phyloP scores from a whole-genome alignment of 805 yeast genomes.

The Clavispora fructus region DNA sequence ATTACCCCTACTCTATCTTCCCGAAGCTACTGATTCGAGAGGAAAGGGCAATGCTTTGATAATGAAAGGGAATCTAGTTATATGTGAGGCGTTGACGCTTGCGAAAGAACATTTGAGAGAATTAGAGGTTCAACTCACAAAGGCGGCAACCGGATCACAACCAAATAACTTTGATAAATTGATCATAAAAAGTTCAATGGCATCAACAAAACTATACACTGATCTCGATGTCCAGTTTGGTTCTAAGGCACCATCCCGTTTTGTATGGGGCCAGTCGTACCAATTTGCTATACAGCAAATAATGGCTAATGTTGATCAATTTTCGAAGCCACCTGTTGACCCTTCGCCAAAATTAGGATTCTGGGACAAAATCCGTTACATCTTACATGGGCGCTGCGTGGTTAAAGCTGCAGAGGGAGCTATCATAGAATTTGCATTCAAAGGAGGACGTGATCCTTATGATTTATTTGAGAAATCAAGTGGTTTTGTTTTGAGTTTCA shows the following conservation, averaged over 20 bases:
- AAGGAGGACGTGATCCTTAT: constrained; percentile 80
- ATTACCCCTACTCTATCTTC: constrained; percentile 72
- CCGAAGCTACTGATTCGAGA: constrained; percentile 30
- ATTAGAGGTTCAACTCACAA: constrained; percentile 56
- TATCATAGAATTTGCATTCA: constrained; percentile 53
- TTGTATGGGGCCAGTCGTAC: constrained; percentile 81
- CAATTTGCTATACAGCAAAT: constrained; percentile 80
- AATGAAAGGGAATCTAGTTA: constrained; percentile 59
- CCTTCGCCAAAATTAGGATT: constrained; percentile 81
- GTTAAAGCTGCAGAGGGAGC: constrained; percentile 48
- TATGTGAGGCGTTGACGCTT: constrained; percentile 58
- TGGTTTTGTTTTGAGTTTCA: constrained; percentile 75
- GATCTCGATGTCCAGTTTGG: constrained; percentile 52
- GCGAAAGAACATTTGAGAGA: constrained; percentile 52
- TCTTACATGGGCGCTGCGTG: constrained; percentile 66
- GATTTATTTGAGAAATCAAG: constrained; percentile 58
- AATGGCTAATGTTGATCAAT: constrained; percentile 71
- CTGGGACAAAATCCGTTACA: constrained; percentile 83
- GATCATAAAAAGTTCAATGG: constrained; percentile 67
- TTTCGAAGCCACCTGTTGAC: constrained; percentile 86
- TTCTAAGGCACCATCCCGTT: constrained; percentile 54
- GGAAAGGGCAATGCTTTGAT: constrained; percentile 19
- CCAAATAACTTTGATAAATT: constrained; percentile 25
- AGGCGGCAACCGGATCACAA: constrained; percentile 27
- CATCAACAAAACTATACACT: constrained; percentile 68